Percentiles rank a stretch among this genome's conserved stretches.
phyloP scores from a whole-genome alignment of 441 rosid genomes.

The Populus hybrid region DNA sequence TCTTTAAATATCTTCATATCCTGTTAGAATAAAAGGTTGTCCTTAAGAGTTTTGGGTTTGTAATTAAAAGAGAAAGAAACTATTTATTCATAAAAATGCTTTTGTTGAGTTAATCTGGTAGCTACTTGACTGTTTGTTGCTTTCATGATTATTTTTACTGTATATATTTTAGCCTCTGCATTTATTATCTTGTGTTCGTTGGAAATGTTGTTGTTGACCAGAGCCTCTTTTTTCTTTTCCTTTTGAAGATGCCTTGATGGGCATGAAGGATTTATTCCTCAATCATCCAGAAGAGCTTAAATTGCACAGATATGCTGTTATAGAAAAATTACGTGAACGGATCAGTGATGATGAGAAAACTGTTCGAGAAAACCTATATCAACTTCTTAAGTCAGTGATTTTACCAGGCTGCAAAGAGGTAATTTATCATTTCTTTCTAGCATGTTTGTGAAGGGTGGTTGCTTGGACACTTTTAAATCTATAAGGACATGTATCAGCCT shows the following conservation, averaged over 20 bases:
- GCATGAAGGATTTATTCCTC: slow-evolving; percentile 62
- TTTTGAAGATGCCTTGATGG: slow-evolving; percentile 67
- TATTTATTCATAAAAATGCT: neutral
- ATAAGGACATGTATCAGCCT: neutral
- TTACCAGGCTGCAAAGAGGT: slow-evolving; percentile 86
- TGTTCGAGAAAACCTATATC: slow-evolving; percentile 64
- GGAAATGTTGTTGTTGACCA: slow-evolving; percentile 8
- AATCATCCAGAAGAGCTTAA: slow-evolving; percentile 67
- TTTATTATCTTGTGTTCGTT: neutral
- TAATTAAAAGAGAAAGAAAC: neutral
- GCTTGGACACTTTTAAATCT: neutral
- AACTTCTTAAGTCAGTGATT: slow-evolving; percentile 53
- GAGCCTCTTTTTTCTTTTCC: slow-evolving; percentile 1
- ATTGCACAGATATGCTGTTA: slow-evolving; percentile 48
- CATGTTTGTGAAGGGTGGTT: neutral
- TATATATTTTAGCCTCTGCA: neutral
- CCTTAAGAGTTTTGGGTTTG: neutral
- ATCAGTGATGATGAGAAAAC: slow-evolving; percentile 59
- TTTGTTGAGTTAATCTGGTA: neutral
- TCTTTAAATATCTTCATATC: neutral
- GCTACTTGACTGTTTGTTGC: neutral
- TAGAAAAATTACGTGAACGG: slow-evolving; percentile 68
- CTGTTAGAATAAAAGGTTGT: neutral
- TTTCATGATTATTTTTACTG: neutral
- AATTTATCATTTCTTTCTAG: slow-evolving; percentile 9